Evolutionary conservation across 1,139 yeast species (phyloP).

Genomic region (Zygosaccharomyces sapae): DNA sequence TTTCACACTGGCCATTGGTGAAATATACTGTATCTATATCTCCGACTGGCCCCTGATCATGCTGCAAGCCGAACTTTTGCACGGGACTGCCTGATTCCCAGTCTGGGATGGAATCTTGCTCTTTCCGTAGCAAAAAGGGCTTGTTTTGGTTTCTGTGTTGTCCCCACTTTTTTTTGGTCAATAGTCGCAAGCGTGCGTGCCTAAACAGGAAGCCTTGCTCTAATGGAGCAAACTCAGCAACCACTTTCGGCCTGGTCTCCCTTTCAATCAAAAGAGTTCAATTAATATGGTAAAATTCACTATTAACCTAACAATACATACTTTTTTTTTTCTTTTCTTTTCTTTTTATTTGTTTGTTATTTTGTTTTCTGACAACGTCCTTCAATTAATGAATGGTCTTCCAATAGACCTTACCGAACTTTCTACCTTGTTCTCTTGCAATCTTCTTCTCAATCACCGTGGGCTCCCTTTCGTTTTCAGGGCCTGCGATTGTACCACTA

Average conservation of each 20-base stretch:
- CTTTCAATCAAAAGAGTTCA: neutral
- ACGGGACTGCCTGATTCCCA: slow-evolving; percentile 19
- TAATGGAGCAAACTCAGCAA: neutral
- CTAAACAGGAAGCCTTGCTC: neutral
- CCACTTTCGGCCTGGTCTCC: neutral
- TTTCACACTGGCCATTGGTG: slow-evolving; percentile 53
- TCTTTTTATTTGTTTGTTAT: no score
- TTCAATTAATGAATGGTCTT: slow-evolving; percentile 9
- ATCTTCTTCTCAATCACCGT: slow-evolving; percentile 59
- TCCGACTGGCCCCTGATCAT: slow-evolving; percentile 46
- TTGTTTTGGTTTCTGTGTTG: no score
- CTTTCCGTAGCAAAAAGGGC: no score
- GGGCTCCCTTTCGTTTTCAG: slow-evolving; percentile 76
- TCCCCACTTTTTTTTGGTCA: no score
- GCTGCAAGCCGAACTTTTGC: slow-evolving; percentile 37
- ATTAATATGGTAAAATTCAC: neutral
- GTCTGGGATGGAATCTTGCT: no score
- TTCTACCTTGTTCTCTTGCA: slow-evolving; percentile 56
- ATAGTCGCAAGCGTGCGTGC: no score
- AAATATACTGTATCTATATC: slow-evolving; percentile 41
- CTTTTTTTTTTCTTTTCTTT: neutral
- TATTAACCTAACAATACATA: neutral
- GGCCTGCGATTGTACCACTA: slow-evolving; percentile 76
- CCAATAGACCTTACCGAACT: slow-evolving; percentile 43
- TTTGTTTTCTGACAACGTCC: neutral